Evolutionary conservation across 1,284 basidiomycete genomes (phyloP).

Genomic region (Heterobasidion irregulare): DNA sequence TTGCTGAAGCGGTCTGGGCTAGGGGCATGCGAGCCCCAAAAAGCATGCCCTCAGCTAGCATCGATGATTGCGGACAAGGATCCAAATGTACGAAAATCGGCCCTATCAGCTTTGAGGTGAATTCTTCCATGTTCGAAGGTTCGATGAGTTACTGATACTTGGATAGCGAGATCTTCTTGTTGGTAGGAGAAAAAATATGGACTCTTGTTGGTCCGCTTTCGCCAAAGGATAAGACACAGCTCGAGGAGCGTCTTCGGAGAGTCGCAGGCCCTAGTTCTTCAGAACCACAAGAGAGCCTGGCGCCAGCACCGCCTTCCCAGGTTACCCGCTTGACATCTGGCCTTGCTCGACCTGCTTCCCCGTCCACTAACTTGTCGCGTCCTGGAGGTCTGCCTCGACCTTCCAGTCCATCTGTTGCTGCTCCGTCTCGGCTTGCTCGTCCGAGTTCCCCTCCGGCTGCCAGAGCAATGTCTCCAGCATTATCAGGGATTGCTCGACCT

Average conservation of each 20-base stretch:
- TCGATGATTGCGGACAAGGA: conserved; percentile 86
- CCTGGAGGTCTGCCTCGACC: conserved; percentile 47
- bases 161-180: conserved; percentile 70
- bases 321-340: conserved; percentile 46
- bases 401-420: conserved; percentile 50
- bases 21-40: conserved; percentile 70
- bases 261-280: conserved; percentile 58
- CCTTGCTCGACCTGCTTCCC: conserved; percentile 46
- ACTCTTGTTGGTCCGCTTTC: conserved; percentile 68
- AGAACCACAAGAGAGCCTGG: conserved; percentile 32
- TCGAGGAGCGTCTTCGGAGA: conserved; percentile 85
- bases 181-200: conserved; percentile 86
- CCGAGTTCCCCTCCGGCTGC: conserved; percentile 52
- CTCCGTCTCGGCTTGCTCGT: conserved; percentile 47
- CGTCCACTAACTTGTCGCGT: conserved; percentile 27
- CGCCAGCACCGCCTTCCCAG: conserved; percentile 24
- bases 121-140: conserved; percentile 10
- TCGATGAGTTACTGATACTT: conserved; percentile 4
- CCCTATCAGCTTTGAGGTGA: conserved; percentile 69
- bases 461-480: conserved; percentile 46
- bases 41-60: conserved; percentile 76
- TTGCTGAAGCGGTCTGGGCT: conserved; percentile 81
- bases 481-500: conserved; percentile 29
- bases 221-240: conserved; percentile 83
- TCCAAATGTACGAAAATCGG: conserved; percentile 77